These are phyloP conservation scores for Dalbergia oliveri DNA, from an alignment of 306 rosid genomes.

Conservation along the genomic window DNA sequence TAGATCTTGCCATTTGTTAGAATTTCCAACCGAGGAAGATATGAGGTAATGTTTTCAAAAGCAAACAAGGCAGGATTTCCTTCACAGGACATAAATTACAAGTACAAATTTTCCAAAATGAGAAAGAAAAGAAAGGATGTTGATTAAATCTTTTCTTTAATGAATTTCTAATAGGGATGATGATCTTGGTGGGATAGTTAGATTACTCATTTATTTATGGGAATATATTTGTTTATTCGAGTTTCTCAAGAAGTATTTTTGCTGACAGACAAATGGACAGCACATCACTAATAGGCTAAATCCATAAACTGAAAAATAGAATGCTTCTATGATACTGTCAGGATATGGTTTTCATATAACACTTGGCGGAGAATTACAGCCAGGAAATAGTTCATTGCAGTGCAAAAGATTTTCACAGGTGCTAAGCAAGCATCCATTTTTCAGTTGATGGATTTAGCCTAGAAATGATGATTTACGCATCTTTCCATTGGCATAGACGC, in stretches of 20 bases:
- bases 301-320: not conserved
- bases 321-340: not conserved
- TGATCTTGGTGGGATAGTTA: not conserved
- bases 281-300: not conserved
- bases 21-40: not conserved
- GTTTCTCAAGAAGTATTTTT: not conserved
- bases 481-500: constrained; percentile 15
- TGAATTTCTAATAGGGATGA: not conserved
- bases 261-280: not conserved
- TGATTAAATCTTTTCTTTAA: not conserved
- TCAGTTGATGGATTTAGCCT: not conserved
- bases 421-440: not conserved
- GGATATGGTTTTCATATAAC: no score
- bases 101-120: not conserved
- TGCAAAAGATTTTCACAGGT: no score
- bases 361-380: not conserved
- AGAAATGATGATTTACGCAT: not conserved
- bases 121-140: not conserved
- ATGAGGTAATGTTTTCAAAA: not conserved
- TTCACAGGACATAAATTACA: not conserved
- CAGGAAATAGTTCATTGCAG: not conserved
- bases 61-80: not conserved
- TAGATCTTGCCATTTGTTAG: not conserved
- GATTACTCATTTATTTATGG: no score
- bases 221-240: not conserved